A percentile compares a stretch with the other conserved stretches of the same genome.
Conservation (phyloP, 129 eudicot genomes). For the Arctium minus region DNA sequence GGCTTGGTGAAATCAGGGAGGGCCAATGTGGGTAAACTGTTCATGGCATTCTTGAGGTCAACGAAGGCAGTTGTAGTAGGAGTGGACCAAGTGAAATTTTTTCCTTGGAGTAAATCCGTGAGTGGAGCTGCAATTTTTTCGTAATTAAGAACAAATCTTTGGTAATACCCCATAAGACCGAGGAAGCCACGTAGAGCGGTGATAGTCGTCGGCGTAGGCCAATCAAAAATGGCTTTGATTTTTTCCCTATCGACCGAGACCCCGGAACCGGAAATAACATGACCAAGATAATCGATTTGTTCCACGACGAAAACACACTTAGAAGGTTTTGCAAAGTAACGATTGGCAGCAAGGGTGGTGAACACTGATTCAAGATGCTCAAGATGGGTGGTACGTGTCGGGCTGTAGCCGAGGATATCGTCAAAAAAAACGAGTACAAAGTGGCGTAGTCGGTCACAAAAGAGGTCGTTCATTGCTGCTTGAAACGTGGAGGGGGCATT, state of each 20-base stretch:
- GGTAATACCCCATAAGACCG: neutral
- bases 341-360: too few species aligned
- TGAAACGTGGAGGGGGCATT: neutral
- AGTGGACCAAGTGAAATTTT: too few species aligned
- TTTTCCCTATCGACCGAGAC: neutral
- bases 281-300: too few species aligned
- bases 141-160: neutral
- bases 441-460: neutral
- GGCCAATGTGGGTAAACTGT: neutral
- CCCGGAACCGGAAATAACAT: too few species aligned
- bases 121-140: neutral
- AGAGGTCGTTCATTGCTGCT: neutral
- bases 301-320: too few species aligned
- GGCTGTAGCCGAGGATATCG: neutral
- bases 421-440: neutral
- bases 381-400: too few species aligned
- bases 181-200: neutral
- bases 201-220: neutral
- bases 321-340: too few species aligned
- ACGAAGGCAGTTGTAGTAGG: too few species aligned
- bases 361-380: too few species aligned
- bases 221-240: neutral
- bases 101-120: neutral
- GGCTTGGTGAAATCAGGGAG: neutral
- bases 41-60: neutral